These are phyloP conservation scores for Diaporthe capsici DNA, from an alignment of 2,329 filamentous ascomycete genomes.

Conservation along the genomic window DNA sequence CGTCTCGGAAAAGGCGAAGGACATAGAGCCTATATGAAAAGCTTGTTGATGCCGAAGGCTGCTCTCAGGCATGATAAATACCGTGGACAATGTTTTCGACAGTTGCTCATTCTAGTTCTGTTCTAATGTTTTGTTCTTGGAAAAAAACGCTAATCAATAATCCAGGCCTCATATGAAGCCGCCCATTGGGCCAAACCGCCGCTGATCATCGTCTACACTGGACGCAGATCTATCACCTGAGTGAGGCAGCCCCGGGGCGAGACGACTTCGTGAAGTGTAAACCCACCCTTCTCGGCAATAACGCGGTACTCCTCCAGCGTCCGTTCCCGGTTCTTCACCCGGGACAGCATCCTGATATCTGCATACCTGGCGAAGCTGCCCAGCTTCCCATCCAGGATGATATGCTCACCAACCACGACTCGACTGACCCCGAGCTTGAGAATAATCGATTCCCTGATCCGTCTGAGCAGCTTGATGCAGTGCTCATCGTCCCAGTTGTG, in stretches of 20 bases:
- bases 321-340: not conserved
- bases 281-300: constrained; percentile 1
- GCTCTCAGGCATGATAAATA: no score
- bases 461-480: not conserved
- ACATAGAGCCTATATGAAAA: no score
- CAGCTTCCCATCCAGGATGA: not conserved
- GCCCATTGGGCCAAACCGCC: no score
- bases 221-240: constrained; percentile 16
- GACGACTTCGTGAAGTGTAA: not conserved
- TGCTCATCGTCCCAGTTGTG: constrained; percentile 12
- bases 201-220: not conserved
- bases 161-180: not conserved
- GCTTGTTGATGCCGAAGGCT: no score
- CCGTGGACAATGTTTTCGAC: no score
- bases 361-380: constrained; percentile 4
- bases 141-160: no score
- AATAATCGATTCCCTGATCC: not conserved
- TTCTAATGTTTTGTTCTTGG: no score
- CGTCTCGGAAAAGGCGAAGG: no score
- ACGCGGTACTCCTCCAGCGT: not conserved
- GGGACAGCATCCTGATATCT: constrained; percentile 6
- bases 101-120: no score
- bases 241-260: constrained; percentile 16
- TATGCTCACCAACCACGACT: constrained; percentile 9
- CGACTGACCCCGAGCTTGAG: constrained; percentile 5